Conservation (phyloP, 805 yeast genomes). For the Saccharomyces jurei region DNA sequence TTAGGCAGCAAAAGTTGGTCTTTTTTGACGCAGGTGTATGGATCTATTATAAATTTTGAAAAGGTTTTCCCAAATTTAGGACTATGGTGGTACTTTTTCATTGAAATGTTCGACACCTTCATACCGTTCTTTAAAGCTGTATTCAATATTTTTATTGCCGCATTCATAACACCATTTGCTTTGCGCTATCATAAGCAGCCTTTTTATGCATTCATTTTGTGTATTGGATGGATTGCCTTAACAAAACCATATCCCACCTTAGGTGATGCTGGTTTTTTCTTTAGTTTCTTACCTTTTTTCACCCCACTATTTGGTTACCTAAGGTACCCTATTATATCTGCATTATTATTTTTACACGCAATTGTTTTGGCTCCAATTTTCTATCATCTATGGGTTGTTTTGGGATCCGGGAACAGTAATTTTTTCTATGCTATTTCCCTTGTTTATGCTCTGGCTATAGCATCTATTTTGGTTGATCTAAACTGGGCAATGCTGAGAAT, state of each 20-base stretch:
- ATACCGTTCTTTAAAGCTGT: constrained; percentile 73
- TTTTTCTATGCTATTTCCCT: constrained; percentile 92
- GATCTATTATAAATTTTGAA: constrained; percentile 47
- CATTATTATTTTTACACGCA: constrained; percentile 47
- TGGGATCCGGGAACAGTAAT: constrained; percentile 92
- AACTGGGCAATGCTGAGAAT: constrained; percentile 69
- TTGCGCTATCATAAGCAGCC: constrained; percentile 55
- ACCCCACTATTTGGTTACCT: constrained; percentile 40
- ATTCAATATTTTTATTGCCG: constrained; percentile 65
- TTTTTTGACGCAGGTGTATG: constrained; percentile 49
- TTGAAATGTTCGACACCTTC: constrained; percentile 89
- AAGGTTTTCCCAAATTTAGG: constrained; percentile 88
- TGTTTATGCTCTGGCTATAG: constrained; percentile 65
- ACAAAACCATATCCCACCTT: constrained; percentile 82
- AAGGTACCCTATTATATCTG: constrained; percentile 41
- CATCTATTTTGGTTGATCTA: constrained; percentile 62
- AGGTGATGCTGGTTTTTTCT: constrained; percentile 60
- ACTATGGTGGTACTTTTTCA: constrained; percentile 97
- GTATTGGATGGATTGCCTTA: constrained; percentile 48
- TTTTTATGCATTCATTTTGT: constrained; percentile 44
- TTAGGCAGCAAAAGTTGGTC: constrained; percentile 33
- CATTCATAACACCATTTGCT: constrained; percentile 67
- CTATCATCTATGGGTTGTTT: constrained; percentile 87
- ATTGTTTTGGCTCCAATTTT: constrained; percentile 76
- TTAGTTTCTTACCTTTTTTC: constrained; percentile 41